Evolutionary conservation across 306 rosid genomes (phyloP), one percentile per base, ranked within the genome.

Genomic region (Trifolium pratense): DNA sequence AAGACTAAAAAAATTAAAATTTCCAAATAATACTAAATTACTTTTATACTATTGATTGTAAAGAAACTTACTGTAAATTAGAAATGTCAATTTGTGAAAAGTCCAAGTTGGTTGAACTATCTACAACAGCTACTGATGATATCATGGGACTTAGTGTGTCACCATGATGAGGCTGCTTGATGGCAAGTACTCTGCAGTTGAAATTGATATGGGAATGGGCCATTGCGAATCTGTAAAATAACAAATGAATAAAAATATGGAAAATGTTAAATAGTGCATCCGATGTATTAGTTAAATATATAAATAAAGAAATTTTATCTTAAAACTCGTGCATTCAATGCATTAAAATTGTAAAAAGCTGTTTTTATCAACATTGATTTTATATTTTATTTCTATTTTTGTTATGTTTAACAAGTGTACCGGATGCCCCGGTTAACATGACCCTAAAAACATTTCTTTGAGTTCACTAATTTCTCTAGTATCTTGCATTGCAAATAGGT

Each of bases 171-270:
- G 86, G 79, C 37, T 79, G 74, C 3, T 71, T 91, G 79, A 93
- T 85, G 60, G 91, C 98, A 61, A 93, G 82, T 45, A 93, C 87
- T 81, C 92, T 91, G 87, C 97, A 93, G 66, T 82, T 89, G 78
- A 93, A 81, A 66, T 23, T 81, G 17, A 45, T 26, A 17, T 81
- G 85, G 53, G 76, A 66, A 70, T 89, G 85, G 61, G 43, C 73
- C 94, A 84, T 74, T 75, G 87, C 89, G 85, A 91, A 62, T 85
- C 98, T 93, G 79, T 46, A 16, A 18, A 52, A 18, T 21, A 14
- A 34, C 45, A 82, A 79, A 67, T 77, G 71, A 80, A 62, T 51
- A 66, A 77, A n/a, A n/a, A n/a, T n/a, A n/a, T n/a, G n/a, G n/a
- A n/a, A n/a, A n/a, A n/a, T n/a, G n/a, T n/a, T n/a, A n/a, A n/a